Base-by-base conservation (phyloP, 495 filamentous ascomycete genomes). In the Penicillium egyptiacum region DNA sequence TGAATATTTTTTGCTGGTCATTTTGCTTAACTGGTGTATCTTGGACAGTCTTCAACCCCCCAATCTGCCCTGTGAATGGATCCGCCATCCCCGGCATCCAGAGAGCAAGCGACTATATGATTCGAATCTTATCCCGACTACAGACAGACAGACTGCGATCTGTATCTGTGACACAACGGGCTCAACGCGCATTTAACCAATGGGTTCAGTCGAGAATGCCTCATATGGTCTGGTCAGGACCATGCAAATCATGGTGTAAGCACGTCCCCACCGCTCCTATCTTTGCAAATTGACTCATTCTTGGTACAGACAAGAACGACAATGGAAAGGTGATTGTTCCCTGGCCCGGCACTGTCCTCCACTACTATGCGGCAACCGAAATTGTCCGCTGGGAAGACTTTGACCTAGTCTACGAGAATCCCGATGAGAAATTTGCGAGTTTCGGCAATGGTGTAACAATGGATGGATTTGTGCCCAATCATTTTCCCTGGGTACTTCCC, bases 381-480 rank as follows among this genome's bases (percentile, higher is more conserved):
- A 56, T 59, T 11, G 14, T 59, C 8, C 57, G 57, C 43, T 59
- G 57, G 57, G 57, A 59, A 35, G 57, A 59, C 41, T 59, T 59
- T 12, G 57, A 59, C 10, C 25, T 59, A 11, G 51, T 42, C 9
- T 55, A 49, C 17, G 51, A 55, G 43, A 53, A 31, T 40, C 35
- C 39, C 16, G 42, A 28, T 25, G 50, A 56, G 11, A 44, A 45
- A 39, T 59, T 44, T 17, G 33, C 16, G 12, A 59, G 57, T 20
- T 59, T 59, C 23, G 57, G 57, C 8, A 59, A 59, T 19, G 57
- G 57, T 26, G 52, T 59, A 17, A 59, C 57, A 25, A 9, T 8
- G 1, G 57, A 55, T 23, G 57, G 57, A 12, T 59, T 59, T 11
- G 33, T 20, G 26, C 57, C 51, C n/a, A 19, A 53, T 22, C 25